These are phyloP conservation scores for Penicillium sp. DNA, from an alignment of 2,329 filamentous ascomycete genomes.

Conservation along the genomic window DNA sequence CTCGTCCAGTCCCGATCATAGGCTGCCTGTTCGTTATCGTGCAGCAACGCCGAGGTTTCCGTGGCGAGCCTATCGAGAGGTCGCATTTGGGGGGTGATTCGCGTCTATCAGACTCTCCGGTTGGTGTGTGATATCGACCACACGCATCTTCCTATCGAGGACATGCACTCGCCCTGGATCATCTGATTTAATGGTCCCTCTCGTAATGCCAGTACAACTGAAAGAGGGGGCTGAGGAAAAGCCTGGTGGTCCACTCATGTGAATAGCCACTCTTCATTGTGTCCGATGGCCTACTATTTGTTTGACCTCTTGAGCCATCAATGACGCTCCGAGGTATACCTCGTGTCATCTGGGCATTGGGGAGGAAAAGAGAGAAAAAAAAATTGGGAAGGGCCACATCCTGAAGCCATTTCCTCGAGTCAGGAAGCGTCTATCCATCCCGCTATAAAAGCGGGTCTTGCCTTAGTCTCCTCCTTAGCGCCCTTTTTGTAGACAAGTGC, in stretches of 20 bases:
- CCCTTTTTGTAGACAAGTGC: background rate
- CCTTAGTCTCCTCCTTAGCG: background rate
- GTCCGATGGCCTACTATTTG: no score
- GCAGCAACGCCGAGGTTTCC: background rate
- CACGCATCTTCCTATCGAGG: background rate
- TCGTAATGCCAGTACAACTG: no score
- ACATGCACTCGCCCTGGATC: no score
- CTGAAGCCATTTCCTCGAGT: constrained; percentile 12
- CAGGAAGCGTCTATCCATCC: constrained; percentile 7
- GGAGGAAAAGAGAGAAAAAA: no score
- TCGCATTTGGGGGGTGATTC: background rate
- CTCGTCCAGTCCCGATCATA: background rate
- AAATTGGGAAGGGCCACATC: constrained; percentile 2
- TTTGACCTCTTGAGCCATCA: no score
- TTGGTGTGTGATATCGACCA: constrained; percentile 3
- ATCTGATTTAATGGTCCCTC: no score
- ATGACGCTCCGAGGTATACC: no score
- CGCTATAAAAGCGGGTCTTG: constrained; percentile 7
- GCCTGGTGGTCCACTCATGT: no score
- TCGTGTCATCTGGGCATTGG: no score
- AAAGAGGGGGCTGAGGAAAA: no score
- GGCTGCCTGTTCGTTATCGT: constrained; percentile 1
- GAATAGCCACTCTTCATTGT: no score
- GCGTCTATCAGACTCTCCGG: constrained; percentile 9
- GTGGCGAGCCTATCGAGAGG: constrained; percentile 4